These are phyloP conservation scores for Hypholoma fasciculare DNA, from an alignment of 768 basidiomycete genomes.

Conservation along the genomic window DNA sequence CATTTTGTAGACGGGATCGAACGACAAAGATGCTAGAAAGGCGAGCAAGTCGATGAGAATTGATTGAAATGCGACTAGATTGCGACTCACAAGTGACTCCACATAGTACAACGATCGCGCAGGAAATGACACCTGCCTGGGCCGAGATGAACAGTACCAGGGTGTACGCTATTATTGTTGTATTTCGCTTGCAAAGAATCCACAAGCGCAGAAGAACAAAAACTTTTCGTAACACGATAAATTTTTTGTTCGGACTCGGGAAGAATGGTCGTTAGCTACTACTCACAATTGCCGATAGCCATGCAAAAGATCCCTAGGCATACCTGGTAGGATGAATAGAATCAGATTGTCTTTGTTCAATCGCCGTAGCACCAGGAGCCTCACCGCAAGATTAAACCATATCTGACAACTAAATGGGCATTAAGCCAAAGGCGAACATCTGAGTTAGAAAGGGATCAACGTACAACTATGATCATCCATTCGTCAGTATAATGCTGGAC, in stretches of 20 bases:
- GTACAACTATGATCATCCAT: neutral
- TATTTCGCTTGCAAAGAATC: constrained; percentile 32
- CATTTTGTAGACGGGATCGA: neutral
- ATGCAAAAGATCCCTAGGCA: constrained; percentile 35
- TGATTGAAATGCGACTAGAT: neutral
- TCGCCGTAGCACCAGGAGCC: neutral
- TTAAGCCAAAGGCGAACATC: neutral
- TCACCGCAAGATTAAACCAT: constrained; percentile 15
- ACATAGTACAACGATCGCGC: constrained; percentile 23
- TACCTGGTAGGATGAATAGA: constrained; percentile 13
- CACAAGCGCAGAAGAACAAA: constrained; percentile 39
- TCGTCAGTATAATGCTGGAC: neutral
- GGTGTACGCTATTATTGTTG: constrained; percentile 27
- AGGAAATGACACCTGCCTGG: constrained; percentile 22
- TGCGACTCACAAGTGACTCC: constrained; percentile 23
- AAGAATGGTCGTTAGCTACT: neutral
- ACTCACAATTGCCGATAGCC: constrained; percentile 34
- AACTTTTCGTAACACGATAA: constrained; percentile 21
- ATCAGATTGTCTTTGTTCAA: neutral
- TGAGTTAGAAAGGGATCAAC: neutral
- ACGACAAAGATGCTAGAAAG: neutral
- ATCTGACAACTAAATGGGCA: constrained; percentile 7
- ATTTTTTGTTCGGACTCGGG: neutral
- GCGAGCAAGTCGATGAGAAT: neutral
- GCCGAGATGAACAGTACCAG: constrained; percentile 28